Percentiles rank a stretch among this genome's conserved stretches.
These are phyloP conservation scores for Epithemia pelagica DNA, from an alignment of 108 stramenopile genomes.

Conservation along the genomic window DNA sequence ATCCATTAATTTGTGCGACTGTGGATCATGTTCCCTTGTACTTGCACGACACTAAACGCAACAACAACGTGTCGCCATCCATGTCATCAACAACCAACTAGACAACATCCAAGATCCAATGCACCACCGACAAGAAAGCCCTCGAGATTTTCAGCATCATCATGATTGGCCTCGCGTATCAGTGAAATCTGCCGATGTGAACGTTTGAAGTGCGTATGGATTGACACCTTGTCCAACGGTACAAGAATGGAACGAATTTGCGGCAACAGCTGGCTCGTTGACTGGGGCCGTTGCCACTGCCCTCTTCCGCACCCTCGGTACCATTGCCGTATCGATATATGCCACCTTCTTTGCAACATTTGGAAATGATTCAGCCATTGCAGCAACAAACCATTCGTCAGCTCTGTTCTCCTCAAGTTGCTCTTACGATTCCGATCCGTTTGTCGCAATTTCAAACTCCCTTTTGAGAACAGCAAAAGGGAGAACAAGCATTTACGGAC, in stretches of 20 bases:
- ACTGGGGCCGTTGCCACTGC: no score
- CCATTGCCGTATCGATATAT: slow-evolving; percentile 9
- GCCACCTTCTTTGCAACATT: slow-evolving; percentile 39
- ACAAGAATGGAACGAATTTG: background rate
- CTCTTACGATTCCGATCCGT: slow-evolving; percentile 43
- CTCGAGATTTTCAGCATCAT: background rate
- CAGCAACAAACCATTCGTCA: slow-evolving; percentile 32
- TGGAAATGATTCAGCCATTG: slow-evolving; percentile 35
- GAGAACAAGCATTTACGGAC: no score
- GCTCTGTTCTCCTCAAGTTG: slow-evolving; percentile 45
- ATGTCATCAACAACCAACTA: no score
- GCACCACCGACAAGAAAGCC: background rate
- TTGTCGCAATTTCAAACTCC: no score
- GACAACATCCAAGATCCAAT: no score
- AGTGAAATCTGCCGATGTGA: background rate
- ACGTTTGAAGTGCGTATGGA: background rate
- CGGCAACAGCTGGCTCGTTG: no score
- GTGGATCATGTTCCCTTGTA: no score
- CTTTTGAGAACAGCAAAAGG: no score
- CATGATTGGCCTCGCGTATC: background rate
- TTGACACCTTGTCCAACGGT: background rate
- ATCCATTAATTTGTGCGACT: no score
- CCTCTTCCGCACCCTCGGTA: no score
- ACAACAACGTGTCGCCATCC: no score
- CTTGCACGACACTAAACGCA: no score